phyloP scores from a whole-genome alignment of 2,329 filamentous ascomycete species.

The Cladobotryum protrusum region DNA sequence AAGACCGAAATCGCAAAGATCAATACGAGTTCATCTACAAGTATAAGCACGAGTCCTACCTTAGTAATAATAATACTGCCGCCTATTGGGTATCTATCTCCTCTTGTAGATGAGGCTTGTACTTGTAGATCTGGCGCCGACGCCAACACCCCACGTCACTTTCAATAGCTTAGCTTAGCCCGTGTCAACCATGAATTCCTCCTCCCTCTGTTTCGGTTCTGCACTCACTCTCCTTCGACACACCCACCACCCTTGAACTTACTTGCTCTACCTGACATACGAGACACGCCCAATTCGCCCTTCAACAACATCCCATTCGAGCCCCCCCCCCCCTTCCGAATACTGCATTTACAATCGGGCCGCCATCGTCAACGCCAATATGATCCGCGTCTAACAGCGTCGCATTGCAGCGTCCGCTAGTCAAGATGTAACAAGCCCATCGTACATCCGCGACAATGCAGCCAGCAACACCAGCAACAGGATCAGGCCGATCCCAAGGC shows the following conservation, averaged over 20 bases:
- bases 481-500: constrained; percentile 32
- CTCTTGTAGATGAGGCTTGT: too few species aligned
- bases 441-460: constrained; percentile 38
- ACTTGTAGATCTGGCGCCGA: not conserved
- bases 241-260: too few species aligned
- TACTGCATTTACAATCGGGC: not conserved
- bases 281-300: not conserved
- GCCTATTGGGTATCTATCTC: too few species aligned
- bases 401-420: constrained; percentile 5
- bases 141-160: not conserved
- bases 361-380: not conserved
- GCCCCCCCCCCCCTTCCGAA: not conserved
- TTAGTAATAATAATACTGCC: too few species aligned
- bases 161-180: not conserved
- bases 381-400: not conserved
- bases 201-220: not conserved
- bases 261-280: too few species aligned
- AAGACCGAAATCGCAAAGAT: too few species aligned
- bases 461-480: constrained; percentile 24
- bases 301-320: not conserved
- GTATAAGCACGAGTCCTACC: too few species aligned
- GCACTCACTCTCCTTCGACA: too few species aligned
- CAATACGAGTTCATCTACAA: too few species aligned
- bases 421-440: constrained; percentile 39
- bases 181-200: not conserved